These are phyloP conservation scores for Tardiomyces blankii DNA, from an alignment of 1,139 yeast genomes.

Conservation along the genomic window DNA sequence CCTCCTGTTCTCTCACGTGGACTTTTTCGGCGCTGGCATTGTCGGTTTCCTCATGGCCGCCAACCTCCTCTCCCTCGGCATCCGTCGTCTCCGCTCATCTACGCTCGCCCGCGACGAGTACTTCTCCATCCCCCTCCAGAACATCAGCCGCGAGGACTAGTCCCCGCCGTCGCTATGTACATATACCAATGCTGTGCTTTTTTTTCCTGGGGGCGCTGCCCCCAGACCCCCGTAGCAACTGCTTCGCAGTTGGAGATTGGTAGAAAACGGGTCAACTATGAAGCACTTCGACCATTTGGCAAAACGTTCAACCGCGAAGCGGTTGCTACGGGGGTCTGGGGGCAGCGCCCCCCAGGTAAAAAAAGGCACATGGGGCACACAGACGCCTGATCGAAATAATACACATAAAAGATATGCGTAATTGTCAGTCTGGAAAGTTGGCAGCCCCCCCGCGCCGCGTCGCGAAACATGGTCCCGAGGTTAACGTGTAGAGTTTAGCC, in stretches of 20 bases:
- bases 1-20: conserved; percentile 6
- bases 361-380: no score
- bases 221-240: no score
- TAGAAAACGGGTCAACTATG: no score
- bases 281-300: no score
- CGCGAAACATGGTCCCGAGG: not conserved
- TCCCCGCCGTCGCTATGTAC: not conserved
- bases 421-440: not conserved
- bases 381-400: no score
- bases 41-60: conserved; percentile 1
- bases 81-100: not conserved
- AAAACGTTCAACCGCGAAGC: no score
- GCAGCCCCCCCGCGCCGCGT: not conserved
- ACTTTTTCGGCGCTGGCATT: conserved; percentile 7
- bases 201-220: not conserved
- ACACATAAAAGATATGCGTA: not conserved
- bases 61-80: conserved; percentile 1
- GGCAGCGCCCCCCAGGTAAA: no score
- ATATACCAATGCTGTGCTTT: not conserved
- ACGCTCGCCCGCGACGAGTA: not conserved
- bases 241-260: no score
- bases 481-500: not conserved
- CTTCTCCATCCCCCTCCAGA: not conserved
- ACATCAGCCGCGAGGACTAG: not conserved
- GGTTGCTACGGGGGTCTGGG: no score